Evolutionary conservation across 2,329 filamentous ascomycete genomes (phyloP), one percentile per base, ranked within the genome.

Genomic region (Diaporthe helianthi): DNA sequence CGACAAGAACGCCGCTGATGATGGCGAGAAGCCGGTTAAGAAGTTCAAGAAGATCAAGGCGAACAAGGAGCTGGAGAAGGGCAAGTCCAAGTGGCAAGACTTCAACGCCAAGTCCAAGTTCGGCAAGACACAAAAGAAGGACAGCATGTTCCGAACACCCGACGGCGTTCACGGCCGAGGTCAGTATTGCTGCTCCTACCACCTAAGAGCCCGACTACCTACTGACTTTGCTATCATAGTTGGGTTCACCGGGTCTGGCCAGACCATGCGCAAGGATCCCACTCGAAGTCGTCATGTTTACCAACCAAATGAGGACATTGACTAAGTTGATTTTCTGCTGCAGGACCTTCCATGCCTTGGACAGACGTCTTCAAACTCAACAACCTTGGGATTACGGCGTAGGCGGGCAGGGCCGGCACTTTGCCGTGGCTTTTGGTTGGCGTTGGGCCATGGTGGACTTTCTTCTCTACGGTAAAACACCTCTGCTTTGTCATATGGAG

Each of bases 101-200:
- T 99, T 97, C 80, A 92, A 90, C 73, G 85, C 86, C 76, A 97
- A 97, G 79, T 87, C 86, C 55, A 94, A 93, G 77, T 83, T 89
- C 73, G 88, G 84, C 73, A 91, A 91, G 79, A 73, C 82, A 5
- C 81, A 82, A 51, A 95, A 95, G 83, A 97, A 97, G 82, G 93
- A 97, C 60, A 97, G 93, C 85, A 98, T 98, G 94, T 98, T 98
- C 79, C 90, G 94, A 55, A 98, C 94, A 3, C 93, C 94, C 0
- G 94, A 97, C 38, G 91, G 93, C 71, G 87, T 96, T 29, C 88
- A 93, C 76, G 94, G 92, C 69, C 89, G 94, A 91, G 94, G 94
- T 97, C 83, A 74, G 86, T 75, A 54, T 55, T 9, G 26, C 54
- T 36, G 7, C 24, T 47, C 24, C 22, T 22, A 29, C 41, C 7